A percentile compares a stretch with the other conserved stretches of the same genome.
Conservation (phyloP, 2,329 filamentous ascomycete species). For the Sarocladiaceae sp. region DNA sequence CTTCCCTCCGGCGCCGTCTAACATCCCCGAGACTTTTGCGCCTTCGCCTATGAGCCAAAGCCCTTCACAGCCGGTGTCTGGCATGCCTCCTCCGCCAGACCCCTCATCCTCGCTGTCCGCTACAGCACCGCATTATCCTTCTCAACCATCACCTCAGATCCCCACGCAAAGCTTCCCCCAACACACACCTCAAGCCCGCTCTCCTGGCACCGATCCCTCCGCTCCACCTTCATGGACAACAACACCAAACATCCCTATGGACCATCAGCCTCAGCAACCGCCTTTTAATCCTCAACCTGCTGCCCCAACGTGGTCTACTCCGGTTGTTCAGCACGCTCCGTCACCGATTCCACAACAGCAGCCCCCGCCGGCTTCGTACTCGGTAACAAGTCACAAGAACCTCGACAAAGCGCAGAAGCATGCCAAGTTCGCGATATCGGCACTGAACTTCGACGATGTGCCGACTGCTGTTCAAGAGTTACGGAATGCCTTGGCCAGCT, state of each 20-base stretch:
- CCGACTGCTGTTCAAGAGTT: constrained; percentile 85
- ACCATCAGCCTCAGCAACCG: constrained; percentile 9
- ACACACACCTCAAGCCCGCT: constrained; percentile 16
- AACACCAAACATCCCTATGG: constrained; percentile 18
- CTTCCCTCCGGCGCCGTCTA: constrained; percentile 23
- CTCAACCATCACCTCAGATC: constrained; percentile 23
- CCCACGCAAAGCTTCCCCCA: constrained; percentile 19
- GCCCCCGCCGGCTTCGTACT: constrained; percentile 10
- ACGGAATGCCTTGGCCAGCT: constrained; percentile 63
- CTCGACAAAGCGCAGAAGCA: constrained; percentile 87
- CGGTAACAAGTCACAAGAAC: constrained; percentile 41
- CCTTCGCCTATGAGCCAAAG: constrained; percentile 31
- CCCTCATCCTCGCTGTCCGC: constrained; percentile 14
- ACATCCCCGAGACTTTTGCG: constrained; percentile 23
- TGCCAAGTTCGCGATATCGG: constrained; percentile 94
- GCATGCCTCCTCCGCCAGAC: constrained; percentile 15
- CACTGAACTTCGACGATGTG: constrained; percentile 94
- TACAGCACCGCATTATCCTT: neutral
- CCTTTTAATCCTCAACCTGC: constrained; percentile 14
- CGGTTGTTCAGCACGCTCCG: constrained; percentile 11
- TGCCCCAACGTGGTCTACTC: constrained; percentile 11
- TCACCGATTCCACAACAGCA: constrained; percentile 4
- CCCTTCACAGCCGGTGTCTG: constrained; percentile 14
- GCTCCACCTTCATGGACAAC: constrained; percentile 18
- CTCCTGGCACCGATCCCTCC: constrained; percentile 17